Evolutionary conservation across 176 grass and related monocot genomes (phyloP), one percentile per base, ranked within the genome.

Genomic region (Eragrostis nindensis): DNA sequence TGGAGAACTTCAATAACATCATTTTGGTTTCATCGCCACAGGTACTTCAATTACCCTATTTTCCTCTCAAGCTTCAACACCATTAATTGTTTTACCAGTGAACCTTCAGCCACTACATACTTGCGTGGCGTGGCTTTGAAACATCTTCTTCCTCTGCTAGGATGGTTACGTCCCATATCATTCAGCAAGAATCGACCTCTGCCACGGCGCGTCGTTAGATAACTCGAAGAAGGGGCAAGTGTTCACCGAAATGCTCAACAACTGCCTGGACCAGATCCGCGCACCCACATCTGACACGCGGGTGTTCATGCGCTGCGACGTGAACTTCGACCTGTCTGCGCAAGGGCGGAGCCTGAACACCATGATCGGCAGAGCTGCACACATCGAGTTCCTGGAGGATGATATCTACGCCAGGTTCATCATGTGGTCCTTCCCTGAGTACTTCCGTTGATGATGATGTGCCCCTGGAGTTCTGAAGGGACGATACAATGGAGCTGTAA

Each of bases 121-220:
- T 44, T 44, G 2, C 5, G 9, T 11, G 52, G 16, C 17, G 43
- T 38, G 19, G 27, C 4, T n/a, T n/a, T 59, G 74, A 62, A 65
- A 22, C 64, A 56, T 40, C 44, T 80, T 30, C 39, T 80, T 2
- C 3, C 11, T 68, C 32, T 85, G 36, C 10, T 84, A 97, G 94
- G 94, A 97, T 81, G 94, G 94, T 7, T 97, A 97, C 47, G 91
- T 97, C 41, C 94, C 94, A 11, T 93, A 94, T 55, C 94, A 97
- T 87, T 97, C 94, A 36, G 94, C 94, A 19, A 90, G 94, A 71
- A 94, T 97, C 10, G 94, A 97, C 21, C 79, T 91, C 32, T 94
- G 89, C 64, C 86, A 79, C 0, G 82, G 84, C 9, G 85, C 94
- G 0, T 91, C 89, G 6, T 83, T 76, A 21, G 94, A 97, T 53